Percentiles rank a stretch among this genome's conserved stretches.
phyloP scores from a whole-genome alignment of 1,284 basidiomycete genomes.

The Apiotrichum brassicae region DNA sequence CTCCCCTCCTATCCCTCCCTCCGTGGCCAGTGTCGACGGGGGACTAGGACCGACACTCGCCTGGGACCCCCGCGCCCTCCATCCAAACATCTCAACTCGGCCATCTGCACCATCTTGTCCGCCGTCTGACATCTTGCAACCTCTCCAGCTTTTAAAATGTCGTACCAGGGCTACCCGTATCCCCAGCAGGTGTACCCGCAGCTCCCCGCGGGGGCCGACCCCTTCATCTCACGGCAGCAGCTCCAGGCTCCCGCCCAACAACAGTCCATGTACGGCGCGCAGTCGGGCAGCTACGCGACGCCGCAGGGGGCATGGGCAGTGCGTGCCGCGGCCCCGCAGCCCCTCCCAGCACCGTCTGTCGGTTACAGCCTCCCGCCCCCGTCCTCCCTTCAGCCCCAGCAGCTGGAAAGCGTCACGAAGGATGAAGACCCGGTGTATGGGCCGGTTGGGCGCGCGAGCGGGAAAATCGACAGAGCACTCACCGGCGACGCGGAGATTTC shows the following conservation, averaged over 20 bases:
- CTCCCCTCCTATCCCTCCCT: no score
- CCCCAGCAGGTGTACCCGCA: not conserved
- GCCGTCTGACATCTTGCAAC: no score
- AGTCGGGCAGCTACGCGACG: not conserved
- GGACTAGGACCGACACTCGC: no score
- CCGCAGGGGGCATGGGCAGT: not conserved
- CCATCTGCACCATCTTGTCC: no score
- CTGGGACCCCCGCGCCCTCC: no score
- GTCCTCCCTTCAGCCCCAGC: conserved; percentile 23
- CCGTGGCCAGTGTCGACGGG: no score
- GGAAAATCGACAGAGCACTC: conserved; percentile 34
- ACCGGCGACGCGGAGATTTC: conserved; percentile 37
- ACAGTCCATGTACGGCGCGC: not conserved
- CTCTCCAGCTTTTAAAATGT: no score
- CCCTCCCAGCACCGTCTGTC: not conserved
- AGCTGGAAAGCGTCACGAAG: conserved; percentile 28
- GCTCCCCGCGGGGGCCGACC: not conserved
- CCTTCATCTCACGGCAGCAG: no score
- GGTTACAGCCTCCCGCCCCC: not conserved
- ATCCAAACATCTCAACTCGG: no score
- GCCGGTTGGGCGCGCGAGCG: conserved; percentile 30
- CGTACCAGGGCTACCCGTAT: not conserved
- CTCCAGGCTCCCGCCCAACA: not conserved
- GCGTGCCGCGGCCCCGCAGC: not conserved
- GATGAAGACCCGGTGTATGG: conserved; percentile 42